These are phyloP conservation scores for Anisogramma anomala DNA, from an alignment of 2,329 filamentous ascomycete species.

Conservation along the genomic window DNA sequence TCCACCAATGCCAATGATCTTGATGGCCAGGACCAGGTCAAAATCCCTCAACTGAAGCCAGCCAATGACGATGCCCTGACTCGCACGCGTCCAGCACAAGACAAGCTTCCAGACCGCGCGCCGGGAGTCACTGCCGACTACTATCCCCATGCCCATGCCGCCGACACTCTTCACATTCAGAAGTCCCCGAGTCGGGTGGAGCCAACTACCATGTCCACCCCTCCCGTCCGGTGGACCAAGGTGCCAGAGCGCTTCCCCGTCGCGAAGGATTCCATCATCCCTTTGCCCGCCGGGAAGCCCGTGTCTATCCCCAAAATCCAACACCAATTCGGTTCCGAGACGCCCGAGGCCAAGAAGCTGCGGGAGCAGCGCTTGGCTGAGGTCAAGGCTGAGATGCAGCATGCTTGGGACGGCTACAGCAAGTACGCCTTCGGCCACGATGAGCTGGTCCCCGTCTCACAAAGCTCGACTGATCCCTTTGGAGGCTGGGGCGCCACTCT, in stretches of 20 bases:
- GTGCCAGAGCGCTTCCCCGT: constrained; percentile 69
- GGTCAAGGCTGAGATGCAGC: constrained; percentile 64
- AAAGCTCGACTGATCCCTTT: constrained; percentile 64
- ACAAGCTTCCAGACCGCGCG: constrained; percentile 22
- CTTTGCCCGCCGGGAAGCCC: constrained; percentile 60
- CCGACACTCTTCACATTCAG: constrained; percentile 16
- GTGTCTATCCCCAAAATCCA: constrained; percentile 68
- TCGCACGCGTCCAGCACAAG: constrained; percentile 18
- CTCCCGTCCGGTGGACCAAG: constrained; percentile 58
- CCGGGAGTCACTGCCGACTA: constrained; percentile 16
- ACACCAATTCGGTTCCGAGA: constrained; percentile 56
- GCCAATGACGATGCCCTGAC: constrained; percentile 16
- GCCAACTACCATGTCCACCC: constrained; percentile 17
- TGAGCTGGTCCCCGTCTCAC: constrained; percentile 65
- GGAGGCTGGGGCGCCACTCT: constrained; percentile 84
- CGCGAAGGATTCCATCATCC: constrained; percentile 55
- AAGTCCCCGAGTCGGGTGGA: constrained; percentile 17
- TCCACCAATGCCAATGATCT: constrained; percentile 1
- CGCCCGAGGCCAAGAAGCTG: constrained; percentile 44
- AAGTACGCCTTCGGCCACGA: constrained; percentile 75
- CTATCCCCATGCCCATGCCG: constrained; percentile 15
- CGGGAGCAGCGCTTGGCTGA: constrained; percentile 52
- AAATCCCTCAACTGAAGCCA: constrained; percentile 21
- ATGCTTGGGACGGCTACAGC: constrained; percentile 75
- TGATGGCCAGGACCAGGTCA: constrained; percentile 13